phyloP scores from a whole-genome alignment of 768 basidiomycete genomes.

The Lactarius vividus region DNA sequence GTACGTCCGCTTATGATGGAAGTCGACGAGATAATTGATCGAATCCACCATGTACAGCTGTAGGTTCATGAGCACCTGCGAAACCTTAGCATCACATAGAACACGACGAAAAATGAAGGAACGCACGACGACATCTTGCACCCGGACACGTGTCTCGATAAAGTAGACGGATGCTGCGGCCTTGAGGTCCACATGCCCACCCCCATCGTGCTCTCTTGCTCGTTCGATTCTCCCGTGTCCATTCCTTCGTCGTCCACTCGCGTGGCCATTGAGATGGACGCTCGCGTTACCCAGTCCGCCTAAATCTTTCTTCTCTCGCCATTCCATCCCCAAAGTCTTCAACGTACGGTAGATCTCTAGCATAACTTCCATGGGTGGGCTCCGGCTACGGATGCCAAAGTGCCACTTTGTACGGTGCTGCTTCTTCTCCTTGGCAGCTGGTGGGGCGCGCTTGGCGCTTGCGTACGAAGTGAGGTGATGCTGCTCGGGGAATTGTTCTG shows the following conservation, averaged over 20 bases:
- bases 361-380: slow-evolving; percentile 99
- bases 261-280: slow-evolving; percentile 16
- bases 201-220: slow-evolving; percentile 58
- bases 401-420: slow-evolving; percentile 91
- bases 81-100: slow-evolving; percentile 6
- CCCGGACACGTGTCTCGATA: slow-evolving; percentile 88
- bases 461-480: slow-evolving; percentile 72
- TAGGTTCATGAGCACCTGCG: slow-evolving; percentile 91
- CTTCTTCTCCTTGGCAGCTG: slow-evolving; percentile 54
- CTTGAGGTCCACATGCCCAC: slow-evolving; percentile 55
- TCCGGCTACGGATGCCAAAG: slow-evolving; percentile 92
- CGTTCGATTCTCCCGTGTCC: slow-evolving; percentile 54
- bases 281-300: slow-evolving; percentile 64
- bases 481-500: slow-evolving; percentile 56
- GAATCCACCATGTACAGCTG: slow-evolving; percentile 96
- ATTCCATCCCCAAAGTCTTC: slow-evolving; percentile 90
- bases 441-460: slow-evolving; percentile 47
- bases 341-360: slow-evolving; percentile 95
- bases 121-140: slow-evolving; percentile 89
- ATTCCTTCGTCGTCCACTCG: slow-evolving; percentile 33
- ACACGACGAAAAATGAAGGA: slow-evolving; percentile 10
- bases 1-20: slow-evolving; percentile 96
- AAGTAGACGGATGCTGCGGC: slow-evolving; percentile 81
- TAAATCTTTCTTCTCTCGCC: slow-evolving; percentile 86
- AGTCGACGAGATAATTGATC: slow-evolving; percentile 96